Conservation (phyloP, 352 stramenopile genomes). For the Pythium chondricola region DNA sequence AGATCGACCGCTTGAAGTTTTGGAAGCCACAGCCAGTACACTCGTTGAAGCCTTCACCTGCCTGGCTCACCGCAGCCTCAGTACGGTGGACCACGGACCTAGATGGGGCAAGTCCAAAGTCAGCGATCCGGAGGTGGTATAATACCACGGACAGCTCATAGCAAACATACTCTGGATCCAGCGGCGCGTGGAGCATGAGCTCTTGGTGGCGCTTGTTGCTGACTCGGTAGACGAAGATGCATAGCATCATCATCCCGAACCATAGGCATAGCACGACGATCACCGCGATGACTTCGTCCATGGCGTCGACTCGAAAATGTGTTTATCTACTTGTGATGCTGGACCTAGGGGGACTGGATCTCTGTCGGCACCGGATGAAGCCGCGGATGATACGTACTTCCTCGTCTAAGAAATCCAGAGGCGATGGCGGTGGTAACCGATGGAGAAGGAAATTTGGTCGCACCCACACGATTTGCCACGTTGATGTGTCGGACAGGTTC, state of each 20-base stretch:
- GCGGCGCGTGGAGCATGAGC: conserved; percentile 18
- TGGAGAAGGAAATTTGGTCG: too few relatives aligned
- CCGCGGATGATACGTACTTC: too few relatives aligned
- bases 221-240: conserved; percentile 8
- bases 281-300: conserved; percentile 14
- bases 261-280: conserved; percentile 12
- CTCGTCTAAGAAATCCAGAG: too few relatives aligned
- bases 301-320: neutral
- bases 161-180: conserved; percentile 15
- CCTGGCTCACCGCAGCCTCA: conserved; percentile 31
- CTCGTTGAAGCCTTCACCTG: conserved; percentile 31
- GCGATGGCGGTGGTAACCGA: too few relatives aligned
- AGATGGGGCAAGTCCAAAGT: neutral
- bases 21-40: conserved; percentile 32
- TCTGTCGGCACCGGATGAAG: neutral
- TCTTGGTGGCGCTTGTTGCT: conserved; percentile 6
- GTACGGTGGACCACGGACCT: conserved; percentile 23
- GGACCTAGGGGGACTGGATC: too few relatives aligned
- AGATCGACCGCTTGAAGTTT: conserved; percentile 37
- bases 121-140: neutral
- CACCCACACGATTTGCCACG: too few relatives aligned
- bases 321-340: too few relatives aligned
- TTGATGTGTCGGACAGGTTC: too few relatives aligned
- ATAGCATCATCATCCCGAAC: conserved; percentile 8
- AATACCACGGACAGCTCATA: neutral